Evolutionary conservation across 2,329 filamentous ascomycete genomes (phyloP), one percentile per base, ranked within the genome.

Genomic region (Ambrosiella xylebori): DNA sequence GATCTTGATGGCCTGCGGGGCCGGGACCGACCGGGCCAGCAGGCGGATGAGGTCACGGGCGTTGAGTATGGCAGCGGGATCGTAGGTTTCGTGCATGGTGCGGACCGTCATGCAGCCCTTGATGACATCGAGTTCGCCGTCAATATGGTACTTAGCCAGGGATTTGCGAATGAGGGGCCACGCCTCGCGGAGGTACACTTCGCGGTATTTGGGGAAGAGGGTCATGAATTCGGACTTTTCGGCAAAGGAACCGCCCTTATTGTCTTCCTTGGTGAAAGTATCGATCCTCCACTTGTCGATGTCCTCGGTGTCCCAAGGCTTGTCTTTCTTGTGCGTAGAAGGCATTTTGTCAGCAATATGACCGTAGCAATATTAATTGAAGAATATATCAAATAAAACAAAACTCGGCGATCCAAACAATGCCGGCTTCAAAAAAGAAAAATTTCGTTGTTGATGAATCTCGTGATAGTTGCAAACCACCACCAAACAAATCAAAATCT

Each of bases 231-330:
- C 89, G 1, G 88, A 95, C 73, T 97, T 93, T 71, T 98, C 91
- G 57, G 84, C 79, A 68, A 98, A 95, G 17, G 86, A 85, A 63
- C 93, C 93, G 58, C 80, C 88, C 38, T 74, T 72, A 71, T 97
- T 97, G 73, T 97, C 86, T 63, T 86, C 82, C 54, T 87, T 80
- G 47, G 82, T 91, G 73, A 97, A 97, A 36, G 82, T 73, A 44
- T 95, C 89, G 65, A 90, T 74, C 81, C 89, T 91, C 89, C 89
- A 97, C 70, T 96, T 95, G 73, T 97, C 91, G 63, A 97, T 88
- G 66, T 96, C 93, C 62, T 95, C 90, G 59, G 90, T 95, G 66
- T 96, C 90, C 90, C 90, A 94, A 58, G 88, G 86, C 71, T 95
- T 95, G 2, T 94, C 88, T 64, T 80, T 85, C 62, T 95, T 86